Conservation (phyloP, 805 yeast species). For the Starmerella bacillaris region DNA sequence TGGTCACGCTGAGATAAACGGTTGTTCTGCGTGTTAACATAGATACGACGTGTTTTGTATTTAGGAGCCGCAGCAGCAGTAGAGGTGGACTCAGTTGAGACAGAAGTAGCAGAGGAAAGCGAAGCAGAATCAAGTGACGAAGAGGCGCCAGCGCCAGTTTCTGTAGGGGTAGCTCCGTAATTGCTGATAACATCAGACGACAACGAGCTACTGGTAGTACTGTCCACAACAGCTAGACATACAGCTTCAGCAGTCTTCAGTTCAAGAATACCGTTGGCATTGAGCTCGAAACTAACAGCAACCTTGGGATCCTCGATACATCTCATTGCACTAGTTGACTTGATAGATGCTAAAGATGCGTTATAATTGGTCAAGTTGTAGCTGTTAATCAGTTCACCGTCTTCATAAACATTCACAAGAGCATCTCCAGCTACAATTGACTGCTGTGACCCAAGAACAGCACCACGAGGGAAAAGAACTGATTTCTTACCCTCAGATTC, state of each 20-base stretch:
- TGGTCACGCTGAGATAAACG: slow-evolving; percentile 36
- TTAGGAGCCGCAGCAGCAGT: slow-evolving; percentile 7
- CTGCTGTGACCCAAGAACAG: slow-evolving; percentile 23
- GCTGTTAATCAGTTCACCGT: slow-evolving; percentile 23
- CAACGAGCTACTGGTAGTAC: slow-evolving; percentile 1
- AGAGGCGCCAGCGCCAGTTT: slow-evolving; percentile 8
- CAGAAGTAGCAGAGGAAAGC: slow-evolving; percentile 7
- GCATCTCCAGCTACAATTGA: slow-evolving; percentile 13
- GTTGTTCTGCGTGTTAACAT: slow-evolving; percentile 26
- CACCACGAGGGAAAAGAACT: slow-evolving; percentile 4
- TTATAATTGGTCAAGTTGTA: slow-evolving; percentile 17
- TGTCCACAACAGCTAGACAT: slow-evolving; percentile 11
- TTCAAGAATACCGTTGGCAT: slow-evolving; percentile 11
- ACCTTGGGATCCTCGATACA: slow-evolving; percentile 12
- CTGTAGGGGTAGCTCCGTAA: slow-evolving; percentile 1
- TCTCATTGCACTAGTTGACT: slow-evolving; percentile 2
- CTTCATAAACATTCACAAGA: slow-evolving; percentile 27
- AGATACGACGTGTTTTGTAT: slow-evolving; percentile 17
- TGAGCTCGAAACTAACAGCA: slow-evolving; percentile 11
- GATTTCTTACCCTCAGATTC: slow-evolving; percentile 31
- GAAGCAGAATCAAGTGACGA: not conserved
- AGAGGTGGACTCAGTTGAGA: slow-evolving; percentile 1
- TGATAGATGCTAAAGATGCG: not conserved
- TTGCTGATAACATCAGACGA: not conserved
- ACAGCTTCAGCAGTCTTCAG: slow-evolving; percentile 12